phyloP scores from a whole-genome alignment of 225 moss, liverwort and hornwort genomes.

The Rhytidiadelphus loreus region DNA sequence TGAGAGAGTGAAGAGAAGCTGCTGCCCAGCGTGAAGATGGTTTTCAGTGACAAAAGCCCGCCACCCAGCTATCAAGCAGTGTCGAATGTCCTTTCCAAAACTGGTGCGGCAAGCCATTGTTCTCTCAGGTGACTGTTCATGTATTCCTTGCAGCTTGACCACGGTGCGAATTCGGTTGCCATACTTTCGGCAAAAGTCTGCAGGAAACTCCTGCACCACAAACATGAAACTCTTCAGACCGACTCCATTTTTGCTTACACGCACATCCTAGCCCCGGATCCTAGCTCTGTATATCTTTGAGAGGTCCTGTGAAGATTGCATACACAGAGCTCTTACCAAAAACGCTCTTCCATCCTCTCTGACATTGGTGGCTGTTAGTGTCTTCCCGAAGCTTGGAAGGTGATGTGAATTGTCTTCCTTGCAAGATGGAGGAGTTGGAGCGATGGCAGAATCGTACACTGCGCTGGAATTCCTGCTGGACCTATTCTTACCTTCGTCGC shows the following conservation, averaged over 20 bases:
- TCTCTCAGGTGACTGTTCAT: not conserved
- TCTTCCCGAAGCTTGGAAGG: not conserved
- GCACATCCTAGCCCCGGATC: not conserved
- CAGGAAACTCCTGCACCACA: constrained; percentile 6
- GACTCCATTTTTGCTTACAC: not conserved
- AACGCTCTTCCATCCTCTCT: not conserved
- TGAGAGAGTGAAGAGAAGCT: not conserved
- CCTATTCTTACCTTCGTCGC: not conserved
- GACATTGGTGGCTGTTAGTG: not conserved
- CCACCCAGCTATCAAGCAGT: not conserved
- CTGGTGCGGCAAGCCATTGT: not conserved
- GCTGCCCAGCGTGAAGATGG: not conserved
- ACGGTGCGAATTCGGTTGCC: not conserved
- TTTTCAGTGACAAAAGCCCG: not conserved
- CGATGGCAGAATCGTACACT: not conserved
- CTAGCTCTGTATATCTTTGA: not conserved
- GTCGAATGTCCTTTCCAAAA: not conserved
- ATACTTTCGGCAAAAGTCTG: not conserved
- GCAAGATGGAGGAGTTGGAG: not conserved
- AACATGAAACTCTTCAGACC: not conserved
- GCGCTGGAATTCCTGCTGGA: not conserved
- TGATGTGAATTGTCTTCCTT: not conserved
- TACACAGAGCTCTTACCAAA: not conserved
- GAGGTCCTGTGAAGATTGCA: not conserved
- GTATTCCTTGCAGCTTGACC: constrained; percentile 7